phyloP scores from a whole-genome alignment of 1,139 yeast genomes.

The Lodderomyces pseudojiufengensis region DNA sequence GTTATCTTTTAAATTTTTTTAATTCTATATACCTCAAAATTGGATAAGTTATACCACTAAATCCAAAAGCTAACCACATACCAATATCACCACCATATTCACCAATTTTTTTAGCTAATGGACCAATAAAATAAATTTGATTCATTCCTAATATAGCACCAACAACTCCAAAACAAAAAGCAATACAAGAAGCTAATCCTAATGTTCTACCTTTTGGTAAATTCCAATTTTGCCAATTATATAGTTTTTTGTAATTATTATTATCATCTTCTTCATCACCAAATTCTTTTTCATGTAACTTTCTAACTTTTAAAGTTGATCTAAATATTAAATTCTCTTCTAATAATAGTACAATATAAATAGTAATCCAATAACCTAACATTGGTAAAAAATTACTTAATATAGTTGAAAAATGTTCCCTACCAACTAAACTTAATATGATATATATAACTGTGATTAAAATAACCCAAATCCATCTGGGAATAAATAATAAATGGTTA shows the following conservation, averaged over 20 bases:
- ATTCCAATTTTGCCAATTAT: slow-evolving; percentile 69
- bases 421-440: slow-evolving; percentile 72
- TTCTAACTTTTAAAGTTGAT: slow-evolving; percentile 38
- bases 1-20: slow-evolving; percentile 46
- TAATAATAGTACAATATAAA: slow-evolving; percentile 66
- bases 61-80: slow-evolving; percentile 72
- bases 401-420: slow-evolving; percentile 69
- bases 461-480: slow-evolving; percentile 78
- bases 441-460: slow-evolving; percentile 61
- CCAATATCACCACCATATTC: slow-evolving; percentile 22
- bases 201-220: slow-evolving; percentile 44
- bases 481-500: slow-evolving; percentile 55
- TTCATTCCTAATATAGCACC: slow-evolving; percentile 35
- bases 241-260: slow-evolving; percentile 20
- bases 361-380: slow-evolving; percentile 92
- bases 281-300: slow-evolving; percentile 55
- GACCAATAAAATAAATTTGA: slow-evolving; percentile 30
- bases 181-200: slow-evolving; percentile 25
- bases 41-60: slow-evolving; percentile 65
- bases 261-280: slow-evolving; percentile 4
- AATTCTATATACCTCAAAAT: slow-evolving; percentile 60
- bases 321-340: slow-evolving; percentile 79
- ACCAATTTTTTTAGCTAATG: slow-evolving; percentile 25
- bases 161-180: slow-evolving; percentile 24
- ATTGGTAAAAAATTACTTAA: slow-evolving; percentile 87